Evolutionary conservation across 75 land plant species (phyloP), one percentile per base, ranked within the genome.

Genomic region (Sequoiadendron giganteum): DNA sequence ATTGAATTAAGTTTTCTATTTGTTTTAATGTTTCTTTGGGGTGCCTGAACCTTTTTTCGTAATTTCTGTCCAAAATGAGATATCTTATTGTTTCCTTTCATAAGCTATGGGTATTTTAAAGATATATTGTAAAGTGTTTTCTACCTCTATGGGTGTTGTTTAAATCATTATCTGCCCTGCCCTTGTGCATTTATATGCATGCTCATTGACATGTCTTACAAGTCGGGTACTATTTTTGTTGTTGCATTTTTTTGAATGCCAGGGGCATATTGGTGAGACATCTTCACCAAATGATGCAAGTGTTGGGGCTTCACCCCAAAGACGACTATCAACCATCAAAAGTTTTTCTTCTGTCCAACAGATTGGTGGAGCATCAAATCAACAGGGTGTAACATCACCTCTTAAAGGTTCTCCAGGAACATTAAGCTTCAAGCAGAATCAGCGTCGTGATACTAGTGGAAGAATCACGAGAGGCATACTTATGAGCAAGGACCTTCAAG

Each of bases 391-490:
- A 43, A 58, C 45, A 8, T 86, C 89, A 78, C 68, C 91, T 38
- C 75, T 72, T 5, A 86, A 79, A 75, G 91, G 87, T n/a, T 85
- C 72, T 25, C 68, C 89, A n/a, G 68, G 34, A 43, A 76, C 87
- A 56, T 34, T 25, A 34, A 76, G 54, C 10, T 65, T 65, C 70
- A 89, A 84, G 40, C 89, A 89, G 83, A 86, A 82, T 54, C 90
- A 88, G 40, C 86, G 87, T 1, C 86, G 55, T 55, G 91, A 92
- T 61, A 52, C 68, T 77, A 87, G 86, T 89, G 93, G 91, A 84
- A 90, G 93, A 85, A 40, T 88, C 11, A 86, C 87, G 42, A 92
- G 88, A 90, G 90, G 87, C 82, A 89, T 90, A 47, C 88, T 90
- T 32, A 61, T 80, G 52, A 88, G 73, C 68, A 92, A 90, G 86